Base-by-base conservation (phyloP, 305 asterid genomes). In the Fraxinus angustifolia region DNA sequence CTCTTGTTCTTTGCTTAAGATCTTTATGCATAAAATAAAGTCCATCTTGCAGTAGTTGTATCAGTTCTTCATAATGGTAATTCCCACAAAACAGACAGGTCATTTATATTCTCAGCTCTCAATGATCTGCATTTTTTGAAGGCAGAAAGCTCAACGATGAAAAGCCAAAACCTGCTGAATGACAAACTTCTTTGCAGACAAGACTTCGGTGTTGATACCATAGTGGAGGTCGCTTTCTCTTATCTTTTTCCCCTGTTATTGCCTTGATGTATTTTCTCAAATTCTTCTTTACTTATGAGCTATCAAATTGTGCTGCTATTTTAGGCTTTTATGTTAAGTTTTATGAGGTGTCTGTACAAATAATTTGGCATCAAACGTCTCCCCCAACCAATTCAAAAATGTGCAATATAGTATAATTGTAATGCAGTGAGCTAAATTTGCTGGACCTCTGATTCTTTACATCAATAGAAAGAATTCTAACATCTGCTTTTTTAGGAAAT, bases 101-200 rank as follows among this genome's bases (percentile, higher is more conserved):
- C 35, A 26, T 65, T 65, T 26, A 26, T 65, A 65, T 26, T 33
- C 42, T 70, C 26, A 70, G 17, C 26, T 11, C 75, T 68, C 21
- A 31, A 68, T 31, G 28, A 68, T 30, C 75, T 31, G 26, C 75
- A 70, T 38, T 6, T 33, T 30, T 33, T 30, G n/a, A 30, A 33
- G 10, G 75, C 40, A 33, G 21, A 70, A 70, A 33, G 31, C 17
- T 67, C 6, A 2, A 21, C 6, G 3, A 73, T 71, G 87, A 73
- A 78, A 26, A 40, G 76, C 34, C 80, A 75, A 12, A 76, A 45
- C 28, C 16, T 53, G 78, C 45, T 81, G 28, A 76, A 53, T 77
- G 82, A 78, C 35, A 75, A 58, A 80, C 78, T 56, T 80, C 83
- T 38, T 31, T 38, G 75, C 65, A 79, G 53, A 11, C 53, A 83